Evolutionary conservation across 1,284 basidiomycete species (phyloP).

Genomic region (Garcileccinum viscosum): DNA sequence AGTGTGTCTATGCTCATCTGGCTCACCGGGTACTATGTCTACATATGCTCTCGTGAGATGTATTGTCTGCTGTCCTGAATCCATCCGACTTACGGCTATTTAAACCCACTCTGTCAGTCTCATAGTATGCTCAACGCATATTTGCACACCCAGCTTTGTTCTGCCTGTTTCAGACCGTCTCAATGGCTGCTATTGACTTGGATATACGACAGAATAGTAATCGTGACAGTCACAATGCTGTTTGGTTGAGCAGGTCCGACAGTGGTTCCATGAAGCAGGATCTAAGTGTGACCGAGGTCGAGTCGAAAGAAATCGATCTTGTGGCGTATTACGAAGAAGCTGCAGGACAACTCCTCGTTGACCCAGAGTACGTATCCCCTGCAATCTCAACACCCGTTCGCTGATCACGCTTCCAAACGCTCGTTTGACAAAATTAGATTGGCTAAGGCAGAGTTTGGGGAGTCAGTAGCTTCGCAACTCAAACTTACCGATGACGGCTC

Average conservation of each 20-base stretch:
- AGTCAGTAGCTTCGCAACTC: constrained; percentile 48
- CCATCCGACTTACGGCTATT: not conserved
- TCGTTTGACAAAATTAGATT: constrained; percentile 44
- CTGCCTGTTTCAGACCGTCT: not conserved
- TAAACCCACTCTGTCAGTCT: not conserved
- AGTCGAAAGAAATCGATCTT: constrained; percentile 45
- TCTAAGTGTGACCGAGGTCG: not conserved
- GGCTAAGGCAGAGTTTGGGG: constrained; percentile 58
- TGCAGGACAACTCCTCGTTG: constrained; percentile 66
- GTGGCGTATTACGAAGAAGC: constrained; percentile 58
- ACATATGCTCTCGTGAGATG: not conserved
- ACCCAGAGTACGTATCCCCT: constrained; percentile 55
- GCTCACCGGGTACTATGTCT: not conserved
- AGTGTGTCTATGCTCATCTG: not conserved
- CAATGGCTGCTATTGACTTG: not conserved
- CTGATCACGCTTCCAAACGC: not conserved
- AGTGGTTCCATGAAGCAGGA: constrained; percentile 4
- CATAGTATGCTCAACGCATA: not conserved
- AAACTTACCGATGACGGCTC: constrained; percentile 56
- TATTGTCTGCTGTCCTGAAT: not conserved
- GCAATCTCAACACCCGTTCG: not conserved
- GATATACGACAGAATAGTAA: not conserved
- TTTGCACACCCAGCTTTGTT: not conserved
- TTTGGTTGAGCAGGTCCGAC: not conserved
- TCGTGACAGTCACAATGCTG: not conserved